phyloP scores from a whole-genome alignment of 768 basidiomycete species.

The Leccinum barrowsii region DNA sequence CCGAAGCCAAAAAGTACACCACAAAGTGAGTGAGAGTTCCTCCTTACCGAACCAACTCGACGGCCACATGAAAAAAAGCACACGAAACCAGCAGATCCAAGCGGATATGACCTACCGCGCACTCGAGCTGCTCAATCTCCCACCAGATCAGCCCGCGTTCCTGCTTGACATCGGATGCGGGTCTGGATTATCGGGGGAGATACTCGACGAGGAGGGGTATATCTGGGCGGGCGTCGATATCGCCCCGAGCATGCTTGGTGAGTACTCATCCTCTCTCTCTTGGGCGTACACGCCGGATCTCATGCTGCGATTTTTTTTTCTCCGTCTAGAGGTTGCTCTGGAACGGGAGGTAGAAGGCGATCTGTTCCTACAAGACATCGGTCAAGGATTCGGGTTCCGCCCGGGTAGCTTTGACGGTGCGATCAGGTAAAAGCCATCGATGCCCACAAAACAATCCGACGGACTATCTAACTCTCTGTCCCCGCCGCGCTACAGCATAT shows the following conservation, averaged over 20 bases:
- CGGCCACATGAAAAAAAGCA: slow-evolving; percentile 49
- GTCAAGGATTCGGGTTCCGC: slow-evolving; percentile 95
- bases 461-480: neutral
- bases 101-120: slow-evolving; percentile 97
- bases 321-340: slow-evolving; percentile 72
- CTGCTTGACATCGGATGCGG: slow-evolving; percentile 97
- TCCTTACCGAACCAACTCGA: slow-evolving; percentile 1
- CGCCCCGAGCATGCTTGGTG: slow-evolving; percentile 95
- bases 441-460: neutral
- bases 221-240: slow-evolving; percentile 93
- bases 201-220: slow-evolving; percentile 92
- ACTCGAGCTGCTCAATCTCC: slow-evolving; percentile 83
- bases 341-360: slow-evolving; percentile 96
- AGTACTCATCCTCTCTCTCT: slow-evolving; percentile 25
- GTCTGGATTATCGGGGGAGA: slow-evolving; percentile 94
- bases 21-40: slow-evolving; percentile 61
- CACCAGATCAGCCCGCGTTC: slow-evolving; percentile 75
- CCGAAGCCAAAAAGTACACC: slow-evolving; percentile 95
- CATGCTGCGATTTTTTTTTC: neutral
- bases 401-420: slow-evolving; percentile 98
- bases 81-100: slow-evolving; percentile 95
- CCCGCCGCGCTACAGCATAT: slow-evolving; percentile 66
- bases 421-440: slow-evolving; percentile 61
- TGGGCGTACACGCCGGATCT: neutral
- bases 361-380: slow-evolving; percentile 94